Conservation (phyloP, 352 stramenopile species). For the Globisporangium orthogonon region DNA sequence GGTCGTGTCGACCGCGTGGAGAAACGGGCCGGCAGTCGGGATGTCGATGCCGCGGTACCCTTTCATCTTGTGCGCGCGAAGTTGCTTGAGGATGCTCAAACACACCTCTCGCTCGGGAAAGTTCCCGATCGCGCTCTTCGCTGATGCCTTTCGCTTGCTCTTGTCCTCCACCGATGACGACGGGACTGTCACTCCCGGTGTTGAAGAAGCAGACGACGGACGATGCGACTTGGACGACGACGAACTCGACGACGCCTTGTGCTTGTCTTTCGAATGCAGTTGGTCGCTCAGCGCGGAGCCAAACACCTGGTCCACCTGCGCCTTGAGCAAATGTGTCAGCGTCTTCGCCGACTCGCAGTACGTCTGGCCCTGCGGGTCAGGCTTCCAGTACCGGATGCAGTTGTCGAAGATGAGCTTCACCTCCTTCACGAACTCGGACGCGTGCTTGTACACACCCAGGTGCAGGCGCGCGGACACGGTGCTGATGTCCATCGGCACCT, state of each 20-base stretch:
- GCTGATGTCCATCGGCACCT: constrained; percentile 75
- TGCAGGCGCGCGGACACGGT: constrained; percentile 71
- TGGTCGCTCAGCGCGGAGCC: constrained; percentile 20
- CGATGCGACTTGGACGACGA: constrained; percentile 15
- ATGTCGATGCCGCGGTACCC: constrained; percentile 79
- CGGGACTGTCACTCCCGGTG: neutral
- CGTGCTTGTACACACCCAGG: constrained; percentile 55
- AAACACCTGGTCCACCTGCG: constrained; percentile 31
- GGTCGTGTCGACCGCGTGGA: constrained; percentile 79
- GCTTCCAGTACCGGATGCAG: constrained; percentile 77
- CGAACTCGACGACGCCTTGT: constrained; percentile 22
- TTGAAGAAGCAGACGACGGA: constrained; percentile 19
- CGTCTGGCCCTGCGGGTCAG: constrained; percentile 62
- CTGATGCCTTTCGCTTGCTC: constrained; percentile 27
- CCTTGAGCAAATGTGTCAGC: constrained; percentile 46
- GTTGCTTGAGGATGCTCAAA: constrained; percentile 57
- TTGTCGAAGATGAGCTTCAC: constrained; percentile 85
- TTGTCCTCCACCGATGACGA: constrained; percentile 15
- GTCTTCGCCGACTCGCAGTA: constrained; percentile 75
- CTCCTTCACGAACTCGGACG: constrained; percentile 47
- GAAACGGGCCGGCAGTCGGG: constrained; percentile 68
- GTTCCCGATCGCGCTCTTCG: constrained; percentile 7
- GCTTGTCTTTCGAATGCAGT: constrained; percentile 29
- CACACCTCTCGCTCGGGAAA: constrained; percentile 67
- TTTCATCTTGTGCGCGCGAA: constrained; percentile 84